Evolutionary conservation across 2,329 filamentous ascomycete species (phyloP).

Genomic region (Cladosporium sp.): DNA sequence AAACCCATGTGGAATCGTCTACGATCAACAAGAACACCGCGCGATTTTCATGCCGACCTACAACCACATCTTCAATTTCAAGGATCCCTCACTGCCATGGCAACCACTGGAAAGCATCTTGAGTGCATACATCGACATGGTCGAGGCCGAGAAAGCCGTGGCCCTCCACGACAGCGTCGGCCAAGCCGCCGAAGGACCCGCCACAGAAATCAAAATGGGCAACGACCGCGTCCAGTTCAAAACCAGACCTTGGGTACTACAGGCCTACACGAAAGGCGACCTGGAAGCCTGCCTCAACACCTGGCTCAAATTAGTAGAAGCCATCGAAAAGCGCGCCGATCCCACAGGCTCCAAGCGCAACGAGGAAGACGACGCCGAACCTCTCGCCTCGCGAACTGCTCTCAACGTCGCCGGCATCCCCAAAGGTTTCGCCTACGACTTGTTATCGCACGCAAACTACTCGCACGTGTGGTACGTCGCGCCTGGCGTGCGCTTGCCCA

Average conservation of each 20-base stretch:
- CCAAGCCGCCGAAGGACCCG: conserved; percentile 10
- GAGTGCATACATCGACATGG: conserved; percentile 32
- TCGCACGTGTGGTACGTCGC: conserved; percentile 31
- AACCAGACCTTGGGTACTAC: conserved; percentile 30
- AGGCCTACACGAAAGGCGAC: conserved; percentile 30
- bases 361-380: conserved; percentile 23
- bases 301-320: conserved; percentile 27
- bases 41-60: conserved; percentile 33
- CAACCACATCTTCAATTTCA: conserved; percentile 30
- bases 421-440: conserved; percentile 30
- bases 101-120: conserved; percentile 32
- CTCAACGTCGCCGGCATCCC: conserved; percentile 28
- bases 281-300: conserved; percentile 25
- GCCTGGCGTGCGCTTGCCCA: conserved; percentile 30
- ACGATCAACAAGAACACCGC: conserved; percentile 27
- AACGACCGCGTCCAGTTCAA: conserved; percentile 18
- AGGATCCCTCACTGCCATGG: conserved; percentile 28
- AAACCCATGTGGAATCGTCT: conserved; percentile 29
- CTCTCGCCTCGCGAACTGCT: conserved; percentile 25
- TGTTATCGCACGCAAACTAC: conserved; percentile 27
- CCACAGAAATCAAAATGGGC: conserved; percentile 18
- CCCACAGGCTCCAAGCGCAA: conserved; percentile 20
- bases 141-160: conserved; percentile 31
- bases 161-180: conserved; percentile 26
- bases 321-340: conserved; percentile 25